phyloP scores from a whole-genome alignment of 1,284 basidiomycete species.

The Apiotrichum veenhuisii region DNA sequence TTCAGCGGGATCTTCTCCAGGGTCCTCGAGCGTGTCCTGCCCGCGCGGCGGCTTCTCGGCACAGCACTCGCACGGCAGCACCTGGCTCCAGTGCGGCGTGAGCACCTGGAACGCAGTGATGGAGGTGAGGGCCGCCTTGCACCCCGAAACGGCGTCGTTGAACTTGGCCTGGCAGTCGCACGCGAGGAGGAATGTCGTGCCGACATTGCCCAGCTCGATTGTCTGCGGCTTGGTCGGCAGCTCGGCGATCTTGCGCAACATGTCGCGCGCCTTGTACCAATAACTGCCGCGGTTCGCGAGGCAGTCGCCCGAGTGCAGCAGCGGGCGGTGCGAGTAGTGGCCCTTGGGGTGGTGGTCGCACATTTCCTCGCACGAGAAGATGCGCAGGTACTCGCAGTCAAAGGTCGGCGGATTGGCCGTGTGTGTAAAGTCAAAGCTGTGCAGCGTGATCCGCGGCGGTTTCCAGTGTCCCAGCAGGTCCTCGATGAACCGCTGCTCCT shows the following conservation, averaged over 20 bases:
- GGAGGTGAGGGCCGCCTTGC: background rate
- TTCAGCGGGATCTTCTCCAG: background rate
- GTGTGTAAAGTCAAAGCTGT: background rate
- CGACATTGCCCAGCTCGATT: background rate
- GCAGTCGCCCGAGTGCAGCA: background rate
- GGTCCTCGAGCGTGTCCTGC: background rate
- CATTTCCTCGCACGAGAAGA: background rate
- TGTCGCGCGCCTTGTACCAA: background rate
- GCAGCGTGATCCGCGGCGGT: background rate
- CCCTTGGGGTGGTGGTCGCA: background rate
- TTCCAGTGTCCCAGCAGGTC: background rate
- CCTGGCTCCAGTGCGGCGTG: background rate
- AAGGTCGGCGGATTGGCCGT: background rate
- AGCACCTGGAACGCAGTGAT: background rate
- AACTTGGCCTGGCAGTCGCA: background rate
- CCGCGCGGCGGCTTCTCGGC: background rate
- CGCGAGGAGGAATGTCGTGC: background rate
- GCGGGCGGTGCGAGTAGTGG: background rate
- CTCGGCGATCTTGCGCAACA: background rate
- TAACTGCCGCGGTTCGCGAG: background rate
- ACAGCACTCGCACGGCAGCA: background rate
- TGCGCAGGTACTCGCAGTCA: background rate
- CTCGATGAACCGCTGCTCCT: background rate
- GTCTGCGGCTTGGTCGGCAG: background rate
- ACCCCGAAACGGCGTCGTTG: background rate